Conservation (phyloP, 805 yeast genomes). For the Metschnikowia orientalis region DNA sequence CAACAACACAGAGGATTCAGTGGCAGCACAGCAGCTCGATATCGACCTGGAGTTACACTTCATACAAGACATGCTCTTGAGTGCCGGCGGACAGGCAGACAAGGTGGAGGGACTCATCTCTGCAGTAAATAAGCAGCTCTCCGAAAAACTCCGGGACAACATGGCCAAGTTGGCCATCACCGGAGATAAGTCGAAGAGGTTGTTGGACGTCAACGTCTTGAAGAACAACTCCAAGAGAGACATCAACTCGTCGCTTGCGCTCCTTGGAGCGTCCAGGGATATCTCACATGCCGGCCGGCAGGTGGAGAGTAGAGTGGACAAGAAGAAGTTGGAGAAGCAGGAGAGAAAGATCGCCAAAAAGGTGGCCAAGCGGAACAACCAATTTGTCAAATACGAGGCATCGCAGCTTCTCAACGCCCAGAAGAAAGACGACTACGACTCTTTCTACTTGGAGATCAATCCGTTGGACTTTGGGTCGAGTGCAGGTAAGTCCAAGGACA, state of each 20-base stretch:
- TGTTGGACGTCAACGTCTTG: constrained; percentile 72
- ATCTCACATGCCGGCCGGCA: constrained; percentile 89
- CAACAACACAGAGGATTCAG: constrained; percentile 74
- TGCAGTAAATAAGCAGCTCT: constrained; percentile 45
- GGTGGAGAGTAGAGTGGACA: constrained; percentile 91
- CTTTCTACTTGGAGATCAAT: constrained; percentile 90
- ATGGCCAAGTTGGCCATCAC: constrained; percentile 71
- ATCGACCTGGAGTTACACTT: constrained; percentile 65
- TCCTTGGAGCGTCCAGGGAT: constrained; percentile 74
- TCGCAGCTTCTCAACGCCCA: constrained; percentile 72
- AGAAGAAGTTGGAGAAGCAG: constrained; percentile 94
- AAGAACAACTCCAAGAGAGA: constrained; percentile 61
- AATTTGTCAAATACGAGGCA: constrained; percentile 88
- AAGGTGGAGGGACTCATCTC: constrained; percentile 49
- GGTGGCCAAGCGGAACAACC: constrained; percentile 84
- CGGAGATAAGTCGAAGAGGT: constrained; percentile 84
- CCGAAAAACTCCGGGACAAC: constrained; percentile 56
- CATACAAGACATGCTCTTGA: constrained; percentile 56
- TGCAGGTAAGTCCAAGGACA: constrained; percentile 97
- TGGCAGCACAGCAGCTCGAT: constrained; percentile 68
- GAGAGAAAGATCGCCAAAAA: constrained; percentile 96
- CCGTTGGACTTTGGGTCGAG: constrained; percentile 79
- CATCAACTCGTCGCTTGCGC: constrained; percentile 68
- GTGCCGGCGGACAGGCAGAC: constrained; percentile 75
- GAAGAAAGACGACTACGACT: constrained; percentile 78